phyloP scores from a whole-genome alignment of 2,329 filamentous ascomycete genomes.

The Penicillium sp. region DNA sequence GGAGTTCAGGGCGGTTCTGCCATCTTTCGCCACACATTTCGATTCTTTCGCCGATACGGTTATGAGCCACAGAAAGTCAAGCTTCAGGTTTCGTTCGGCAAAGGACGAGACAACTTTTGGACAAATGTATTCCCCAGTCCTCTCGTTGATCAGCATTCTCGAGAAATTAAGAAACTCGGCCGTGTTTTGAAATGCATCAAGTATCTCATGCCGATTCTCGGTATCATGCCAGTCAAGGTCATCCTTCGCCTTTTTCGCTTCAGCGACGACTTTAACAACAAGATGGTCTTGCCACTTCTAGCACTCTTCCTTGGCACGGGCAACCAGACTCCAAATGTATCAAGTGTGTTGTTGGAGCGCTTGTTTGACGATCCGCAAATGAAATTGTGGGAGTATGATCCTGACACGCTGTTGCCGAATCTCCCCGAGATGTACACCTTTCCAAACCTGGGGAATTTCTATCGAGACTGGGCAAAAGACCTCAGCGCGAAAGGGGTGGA shows the following conservation, averaged over 20 bases:
- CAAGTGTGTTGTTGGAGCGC: conserved; percentile 69
- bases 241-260: conserved; percentile 73
- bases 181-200: conserved; percentile 62
- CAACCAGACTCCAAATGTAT: conserved; percentile 75
- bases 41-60: conserved; percentile 64
- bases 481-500: conserved; percentile 60
- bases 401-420: conserved; percentile 61
- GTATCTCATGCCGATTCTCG: conserved; percentile 62
- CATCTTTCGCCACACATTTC: conserved; percentile 68
- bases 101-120: conserved; percentile 64
- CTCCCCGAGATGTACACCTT: conserved; percentile 66
- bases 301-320: conserved; percentile 77
- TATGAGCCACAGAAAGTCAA: conserved; percentile 64
- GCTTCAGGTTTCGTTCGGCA: conserved; percentile 66
- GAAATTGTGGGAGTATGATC: conserved; percentile 66
- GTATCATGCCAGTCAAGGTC: conserved; percentile 64
- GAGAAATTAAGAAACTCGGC: conserved; percentile 61
- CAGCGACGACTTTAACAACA: conserved; percentile 71
- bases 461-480: conserved; percentile 61
- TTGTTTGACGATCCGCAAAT: conserved; percentile 65
- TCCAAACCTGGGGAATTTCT: conserved; percentile 64
- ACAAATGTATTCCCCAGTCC: conserved; percentile 66
- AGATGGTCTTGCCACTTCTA: conserved; percentile 73
- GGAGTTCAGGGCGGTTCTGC: conserved; percentile 67
- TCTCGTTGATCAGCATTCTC: conserved; percentile 60